These are phyloP conservation scores for Chaetomium olivaceum DNA, from an alignment of 2,329 filamentous ascomycete species.

Conservation along the genomic window DNA sequence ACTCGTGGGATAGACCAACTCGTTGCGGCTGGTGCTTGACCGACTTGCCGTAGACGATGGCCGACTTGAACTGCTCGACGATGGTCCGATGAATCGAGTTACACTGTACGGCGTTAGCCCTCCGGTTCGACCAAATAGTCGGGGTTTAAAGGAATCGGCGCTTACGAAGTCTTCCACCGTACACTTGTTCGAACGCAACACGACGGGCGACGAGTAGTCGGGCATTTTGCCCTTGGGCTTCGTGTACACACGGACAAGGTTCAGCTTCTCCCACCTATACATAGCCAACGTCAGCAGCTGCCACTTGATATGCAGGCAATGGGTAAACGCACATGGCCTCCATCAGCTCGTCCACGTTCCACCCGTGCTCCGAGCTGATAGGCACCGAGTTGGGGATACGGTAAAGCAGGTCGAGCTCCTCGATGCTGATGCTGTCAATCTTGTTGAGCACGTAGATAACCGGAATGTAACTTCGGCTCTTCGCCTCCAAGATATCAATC, in stretches of 20 bases:
- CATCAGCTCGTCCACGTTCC: constrained; percentile 96
- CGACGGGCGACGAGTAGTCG: constrained; percentile 89
- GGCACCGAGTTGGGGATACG: constrained; percentile 95
- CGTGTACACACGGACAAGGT: constrained; percentile 89
- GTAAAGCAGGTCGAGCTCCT: constrained; percentile 94
- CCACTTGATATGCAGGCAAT: too few relatives aligned
- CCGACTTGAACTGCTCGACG: constrained; percentile 90
- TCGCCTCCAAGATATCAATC: constrained; percentile 93
- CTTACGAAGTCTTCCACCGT: constrained; percentile 97
- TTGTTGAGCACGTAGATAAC: constrained; percentile 99
- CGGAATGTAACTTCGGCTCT: constrained; percentile 94
- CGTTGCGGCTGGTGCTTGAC: constrained; percentile 98
- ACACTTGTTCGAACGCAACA: constrained; percentile 76
- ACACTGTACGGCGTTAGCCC: constrained; percentile 62
- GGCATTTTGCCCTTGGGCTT: constrained; percentile 96
- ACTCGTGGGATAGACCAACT: constrained; percentile 85
- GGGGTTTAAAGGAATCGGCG: constrained; percentile 30
- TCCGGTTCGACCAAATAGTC: not conserved
- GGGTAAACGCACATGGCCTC: constrained; percentile 70
- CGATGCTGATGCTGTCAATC: constrained; percentile 96
- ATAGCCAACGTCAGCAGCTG: too few relatives aligned
- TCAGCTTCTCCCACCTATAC: constrained; percentile 75
- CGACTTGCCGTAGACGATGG: constrained; percentile 95
- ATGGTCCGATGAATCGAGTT: constrained; percentile 97
- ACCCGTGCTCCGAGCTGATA: constrained; percentile 95